Evolutionary conservation across 2,329 filamentous ascomycete genomes (phyloP), one percentile per base, ranked within the genome.

Genomic region (Trichoderma afroharzianum): DNA sequence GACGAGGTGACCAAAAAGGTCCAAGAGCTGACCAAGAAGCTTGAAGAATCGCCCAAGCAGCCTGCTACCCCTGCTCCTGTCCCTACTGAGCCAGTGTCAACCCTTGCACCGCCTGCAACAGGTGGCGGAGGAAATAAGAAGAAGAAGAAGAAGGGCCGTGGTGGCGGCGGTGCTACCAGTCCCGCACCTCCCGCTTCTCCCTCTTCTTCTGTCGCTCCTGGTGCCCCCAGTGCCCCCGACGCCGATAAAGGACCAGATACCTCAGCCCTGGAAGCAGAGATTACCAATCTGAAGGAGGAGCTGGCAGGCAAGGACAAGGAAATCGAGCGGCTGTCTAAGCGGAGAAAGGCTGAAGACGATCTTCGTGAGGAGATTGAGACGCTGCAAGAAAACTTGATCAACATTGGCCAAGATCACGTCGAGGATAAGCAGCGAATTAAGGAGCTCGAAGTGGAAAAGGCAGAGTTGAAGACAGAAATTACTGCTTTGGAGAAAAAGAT

Each of bases 71-170:
- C 50, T 15, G 21, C 80, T 1, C 18, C 50, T 30, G 32, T 80
- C 0, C 18, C 50, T 11, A 24, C 26, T 2, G 32, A 67, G 15
- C 39, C 77, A 8, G 58, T 76, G 21, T 30, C 63, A 39, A 36
- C 33, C 7, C n/a, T 69, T 15, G 36, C 50, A 24, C 71, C 77
- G 8, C 57, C 77, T 32, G 32, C 71, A 28, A 15, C 67, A 26
- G 39, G 61, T 7, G 70, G 71, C 12, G 66, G 74, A 15, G 73
- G 74, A 4, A 77, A 77, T 0, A 84, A 85, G 72, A 88, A 86
- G 72, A 95, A 93, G 81, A 95, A 93, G 81, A 97, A 95, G 85
- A 97, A 97, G 87, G 92, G 91, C 82, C 95, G 95, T 84, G 80
- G 80, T 7, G 79, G 81, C 7, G 81, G 84, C 9, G 80, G 82